Percentiles rank a stretch among this genome's conserved stretches.
Evolutionary conservation across 2,329 filamentous ascomycete genomes (phyloP).

Genomic region (Pseudopyrenochaeta lycopersici): DNA sequence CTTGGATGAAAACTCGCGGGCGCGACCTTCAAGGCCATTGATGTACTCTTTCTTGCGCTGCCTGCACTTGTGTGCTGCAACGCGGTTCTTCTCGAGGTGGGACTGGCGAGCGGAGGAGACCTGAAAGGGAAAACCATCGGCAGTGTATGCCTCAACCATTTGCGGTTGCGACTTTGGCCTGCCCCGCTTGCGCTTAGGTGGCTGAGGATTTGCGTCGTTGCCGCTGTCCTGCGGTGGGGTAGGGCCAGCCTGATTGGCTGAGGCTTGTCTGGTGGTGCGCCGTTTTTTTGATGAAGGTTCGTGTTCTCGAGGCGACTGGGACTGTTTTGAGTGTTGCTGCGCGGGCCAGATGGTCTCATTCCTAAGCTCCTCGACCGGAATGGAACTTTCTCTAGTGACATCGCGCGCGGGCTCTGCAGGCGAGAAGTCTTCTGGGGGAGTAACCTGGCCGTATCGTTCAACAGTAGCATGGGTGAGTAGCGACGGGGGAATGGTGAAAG

Average conservation of each 20-base stretch:
- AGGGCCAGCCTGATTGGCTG: conserved; percentile 11
- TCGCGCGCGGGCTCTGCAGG: conserved; percentile 25
- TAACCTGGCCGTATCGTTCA: conserved; percentile 47
- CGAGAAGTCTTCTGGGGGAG: conserved; percentile 47
- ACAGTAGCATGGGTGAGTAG: conserved; percentile 37
- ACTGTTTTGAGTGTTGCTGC: conserved; percentile 14
- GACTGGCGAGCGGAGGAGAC: conserved; percentile 47
- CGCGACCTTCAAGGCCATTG: conserved; percentile 58
- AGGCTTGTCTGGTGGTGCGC: conserved; percentile 30
- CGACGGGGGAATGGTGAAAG: conserved; percentile 40
- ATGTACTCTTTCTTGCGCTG: conserved; percentile 72
- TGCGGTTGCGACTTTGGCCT: conserved; percentile 46
- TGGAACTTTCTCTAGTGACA: conserved; percentile 27
- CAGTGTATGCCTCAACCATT: conserved; percentile 39
- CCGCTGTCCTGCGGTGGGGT: conserved; percentile 18
- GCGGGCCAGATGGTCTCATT: conserved; percentile 39
- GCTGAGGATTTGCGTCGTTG: conserved; percentile 29
- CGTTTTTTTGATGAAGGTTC: conserved; percentile 35
- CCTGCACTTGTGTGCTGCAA: conserved; percentile 78
- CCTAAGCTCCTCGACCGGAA: conserved; percentile 38
- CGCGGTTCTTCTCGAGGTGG: conserved; percentile 72
- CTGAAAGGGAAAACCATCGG: conserved; percentile 44
- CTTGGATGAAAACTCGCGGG: conserved; percentile 49
- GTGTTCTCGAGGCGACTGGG: conserved; percentile 12
- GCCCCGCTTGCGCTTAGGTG: conserved; percentile 48